phyloP scores from a whole-genome alignment of 306 rosid genomes.

The Luffa aegyptiaca region DNA sequence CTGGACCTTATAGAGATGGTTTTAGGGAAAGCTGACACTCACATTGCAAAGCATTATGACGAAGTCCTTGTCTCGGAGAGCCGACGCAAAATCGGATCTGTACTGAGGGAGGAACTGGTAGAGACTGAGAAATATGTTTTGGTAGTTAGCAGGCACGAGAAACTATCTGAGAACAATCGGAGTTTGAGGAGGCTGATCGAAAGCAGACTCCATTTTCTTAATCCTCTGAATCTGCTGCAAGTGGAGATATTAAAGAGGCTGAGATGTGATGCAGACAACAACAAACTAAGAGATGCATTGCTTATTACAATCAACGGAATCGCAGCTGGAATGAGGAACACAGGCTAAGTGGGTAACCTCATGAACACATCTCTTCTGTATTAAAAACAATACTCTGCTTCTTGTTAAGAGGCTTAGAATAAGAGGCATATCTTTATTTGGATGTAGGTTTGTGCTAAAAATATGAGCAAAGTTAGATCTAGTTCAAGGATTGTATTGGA shows the following conservation, averaged over 20 bases:
- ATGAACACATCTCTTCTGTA: no score
- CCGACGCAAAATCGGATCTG: constrained; percentile 53
- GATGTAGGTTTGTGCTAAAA: neutral
- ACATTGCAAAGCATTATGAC: constrained; percentile 88
- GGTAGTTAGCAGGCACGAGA: constrained; percentile 73
- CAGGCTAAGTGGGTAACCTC: constrained; percentile 36
- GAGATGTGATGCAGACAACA: constrained; percentile 62
- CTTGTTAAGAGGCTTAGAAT: constrained; percentile 1
- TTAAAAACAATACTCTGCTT: neutral
- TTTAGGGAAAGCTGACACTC: constrained; percentile 78
- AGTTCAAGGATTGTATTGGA: neutral
- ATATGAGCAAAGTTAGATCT: neutral
- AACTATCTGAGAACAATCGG: constrained; percentile 60
- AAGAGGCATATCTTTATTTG: neutral
- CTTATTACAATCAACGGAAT: constrained; percentile 89
- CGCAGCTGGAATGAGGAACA: constrained; percentile 96
- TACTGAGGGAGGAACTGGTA: constrained; percentile 52
- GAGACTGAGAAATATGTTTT: constrained; percentile 56
- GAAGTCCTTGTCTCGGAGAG: constrained; percentile 72
- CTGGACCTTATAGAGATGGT: constrained; percentile 95
- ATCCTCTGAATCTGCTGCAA: constrained; percentile 86
- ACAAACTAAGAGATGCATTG: constrained; percentile 72
- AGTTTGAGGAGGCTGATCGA: constrained; percentile 87
- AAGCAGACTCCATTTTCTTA: constrained; percentile 81
- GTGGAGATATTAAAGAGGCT: constrained; percentile 86